These are phyloP conservation scores for Penicillium antarcticum DNA, from an alignment of 495 filamentous ascomycete species.

Conservation along the genomic window DNA sequence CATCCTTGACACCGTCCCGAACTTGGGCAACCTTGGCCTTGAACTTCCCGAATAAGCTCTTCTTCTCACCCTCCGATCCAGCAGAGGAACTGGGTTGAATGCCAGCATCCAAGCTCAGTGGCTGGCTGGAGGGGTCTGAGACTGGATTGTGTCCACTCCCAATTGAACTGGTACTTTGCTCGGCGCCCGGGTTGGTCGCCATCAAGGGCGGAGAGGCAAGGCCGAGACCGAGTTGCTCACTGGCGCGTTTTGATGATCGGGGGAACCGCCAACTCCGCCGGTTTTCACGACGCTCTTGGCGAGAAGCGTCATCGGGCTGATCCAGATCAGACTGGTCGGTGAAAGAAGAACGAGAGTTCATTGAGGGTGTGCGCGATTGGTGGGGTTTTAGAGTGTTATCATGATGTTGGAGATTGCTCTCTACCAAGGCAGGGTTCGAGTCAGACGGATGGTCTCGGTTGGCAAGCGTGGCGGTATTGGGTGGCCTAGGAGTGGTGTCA, in stretches of 20 bases:
- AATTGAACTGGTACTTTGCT: conserved; percentile 66
- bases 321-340: conserved; percentile 78
- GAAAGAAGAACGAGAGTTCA: conserved; percentile 69
- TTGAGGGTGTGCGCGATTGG: conserved; percentile 63
- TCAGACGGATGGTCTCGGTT: conserved; percentile 21
- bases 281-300: conserved; percentile 60
- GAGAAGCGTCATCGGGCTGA: conserved; percentile 56
- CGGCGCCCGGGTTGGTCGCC: conserved; percentile 61
- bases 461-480: conserved; percentile 21
- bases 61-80: conserved; percentile 54
- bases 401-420: conserved; percentile 13
- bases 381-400: conserved; percentile 59
- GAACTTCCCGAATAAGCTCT: conserved; percentile 78
- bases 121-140: conserved; percentile 38
- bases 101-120: conserved; percentile 38
- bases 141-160: conserved; percentile 51
- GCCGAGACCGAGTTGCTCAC: conserved; percentile 46
- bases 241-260: conserved; percentile 49
- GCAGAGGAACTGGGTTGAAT: conserved; percentile 27
- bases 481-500: conserved; percentile 32
- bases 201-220: conserved; percentile 49
- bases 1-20: conserved; percentile 65
- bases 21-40: conserved; percentile 79
- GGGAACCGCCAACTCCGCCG: conserved; percentile 71
- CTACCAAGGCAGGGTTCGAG: conserved; percentile 15